Base-by-base conservation (phyloP, 2,329 filamentous ascomycete species). In the Pseudopithomyces chartarum region DNA sequence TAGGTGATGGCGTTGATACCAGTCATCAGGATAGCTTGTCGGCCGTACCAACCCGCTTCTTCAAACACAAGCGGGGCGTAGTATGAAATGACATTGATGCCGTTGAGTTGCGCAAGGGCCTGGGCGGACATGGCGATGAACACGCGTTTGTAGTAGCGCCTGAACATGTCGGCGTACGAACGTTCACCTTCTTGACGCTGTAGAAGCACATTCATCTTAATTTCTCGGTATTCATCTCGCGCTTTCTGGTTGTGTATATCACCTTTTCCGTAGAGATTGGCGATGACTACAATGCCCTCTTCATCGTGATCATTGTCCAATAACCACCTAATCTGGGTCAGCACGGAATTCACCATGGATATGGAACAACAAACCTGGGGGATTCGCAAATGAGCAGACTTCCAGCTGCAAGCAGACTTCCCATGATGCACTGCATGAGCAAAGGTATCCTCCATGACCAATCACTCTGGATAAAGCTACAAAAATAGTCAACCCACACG, bases 111-210 rank as follows among this genome's bases (percentile, higher is more conserved):
- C 26, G 95, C 95, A 63, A 99, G 86, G 6, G 89, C 92, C 77
- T 98, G 95, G 3, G 95, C 95, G 33, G 94, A 98, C 95, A 98
- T 98, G 78, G 95, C 95, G 74, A 98, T 98, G 71, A 98, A 92
- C 63, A 98, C 94, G 52, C 95, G 91, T 69, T 90, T 95, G 73
- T 84, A 86, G 81, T 98, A 98, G 60, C 91, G 87, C 69, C 85
- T 89, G 82, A 98, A 99, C 95, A 99, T 99, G 60, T 98, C 95
- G 38, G 77, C 67, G 76, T 98, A 99, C 0, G 90, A 87, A 65
- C 95, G 86, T 79, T 98, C 95, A 66, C 95, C 95, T 79, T 99
- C 95, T 78, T 97, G 92, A 50, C 95, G 90, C 75, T 94, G 89
- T 22, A 98, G 82, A 33, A 99, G 85, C 29, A 99, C 95, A 68